A percentile compares a stretch with the other conserved stretches of the same genome.
phyloP scores from a whole-genome alignment of 257 asterid genomes.

The Penstemon newberryi region DNA sequence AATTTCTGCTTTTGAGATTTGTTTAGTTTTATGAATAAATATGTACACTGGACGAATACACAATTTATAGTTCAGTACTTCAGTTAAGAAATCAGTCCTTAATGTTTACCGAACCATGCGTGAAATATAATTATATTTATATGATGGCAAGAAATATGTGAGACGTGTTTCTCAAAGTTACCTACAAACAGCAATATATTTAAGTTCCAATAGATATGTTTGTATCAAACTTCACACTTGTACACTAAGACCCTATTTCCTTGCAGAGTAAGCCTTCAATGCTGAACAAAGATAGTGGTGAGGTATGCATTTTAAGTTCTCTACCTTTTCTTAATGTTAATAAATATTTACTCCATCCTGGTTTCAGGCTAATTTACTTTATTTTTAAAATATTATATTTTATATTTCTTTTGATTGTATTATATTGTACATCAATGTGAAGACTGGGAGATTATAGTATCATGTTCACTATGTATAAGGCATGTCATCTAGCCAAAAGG shows the following conservation, averaged over 20 bases:
- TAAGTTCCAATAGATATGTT: background rate
- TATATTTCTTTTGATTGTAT: background rate
- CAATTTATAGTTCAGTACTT: background rate
- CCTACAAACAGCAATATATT: slow-evolving; percentile 5
- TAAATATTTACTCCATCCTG: slow-evolving; percentile 8
- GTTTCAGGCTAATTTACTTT: slow-evolving; percentile 4
- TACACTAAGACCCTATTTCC: slow-evolving; percentile 5
- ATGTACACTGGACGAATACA: slow-evolving; percentile 9
- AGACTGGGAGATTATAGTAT: background rate
- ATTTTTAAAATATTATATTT: slow-evolving; percentile 3
- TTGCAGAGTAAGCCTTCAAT: slow-evolving; percentile 47
- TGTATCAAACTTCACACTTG: background rate
- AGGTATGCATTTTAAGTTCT: slow-evolving; percentile 41
- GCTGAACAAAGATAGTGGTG: slow-evolving; percentile 44
- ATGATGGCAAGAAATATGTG: slow-evolving; percentile 11
- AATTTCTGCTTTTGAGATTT: background rate
- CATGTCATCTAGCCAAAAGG: background rate
- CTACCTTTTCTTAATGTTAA: slow-evolving; percentile 9
- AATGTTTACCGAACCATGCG: slow-evolving; percentile 1
- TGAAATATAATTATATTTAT: slow-evolving; percentile 13
- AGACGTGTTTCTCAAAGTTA: slow-evolving; percentile 4
- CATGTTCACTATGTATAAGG: background rate
- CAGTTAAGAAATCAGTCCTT: slow-evolving; percentile 2
- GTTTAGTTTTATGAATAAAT: background rate
- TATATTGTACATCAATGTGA: background rate